A percentile compares a stretch with the other conserved stretches of the same genome.
These are phyloP conservation scores for Aspergillus tanneri DNA, from an alignment of 2,329 filamentous ascomycete species.

Conservation along the genomic window DNA sequence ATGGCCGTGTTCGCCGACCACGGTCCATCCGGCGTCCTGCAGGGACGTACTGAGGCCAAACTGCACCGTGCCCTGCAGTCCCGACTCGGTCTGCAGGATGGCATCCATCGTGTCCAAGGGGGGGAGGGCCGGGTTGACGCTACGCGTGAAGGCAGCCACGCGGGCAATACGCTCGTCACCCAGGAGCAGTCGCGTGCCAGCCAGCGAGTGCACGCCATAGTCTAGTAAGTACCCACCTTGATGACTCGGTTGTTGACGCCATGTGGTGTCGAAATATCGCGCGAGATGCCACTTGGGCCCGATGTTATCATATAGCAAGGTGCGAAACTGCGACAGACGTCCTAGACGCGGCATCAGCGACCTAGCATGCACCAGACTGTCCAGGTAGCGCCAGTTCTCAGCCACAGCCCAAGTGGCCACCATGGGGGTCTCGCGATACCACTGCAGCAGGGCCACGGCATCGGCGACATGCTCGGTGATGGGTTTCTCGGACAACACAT, in stretches of 20 bases:
- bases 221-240: conserved; percentile 77
- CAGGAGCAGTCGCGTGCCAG: conserved; percentile 58
- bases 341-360: conserved; percentile 54
- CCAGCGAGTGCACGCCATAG: conserved; percentile 70
- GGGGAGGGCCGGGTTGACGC: conserved; percentile 57
- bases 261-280: conserved; percentile 44
- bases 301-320: conserved; percentile 7
- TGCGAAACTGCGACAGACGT: conserved; percentile 42
- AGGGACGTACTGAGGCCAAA: conserved; percentile 51
- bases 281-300: background rate
- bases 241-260: conserved; percentile 68
- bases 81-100: conserved; percentile 54
- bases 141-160: conserved; percentile 56
- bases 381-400: conserved; percentile 70
- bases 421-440: conserved; percentile 44
- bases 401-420: conserved; percentile 59
- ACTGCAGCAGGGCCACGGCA: conserved; percentile 51
- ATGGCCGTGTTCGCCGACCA: conserved; percentile 43
- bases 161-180: conserved; percentile 46
- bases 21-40: conserved; percentile 5
- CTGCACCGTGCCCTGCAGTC: conserved; percentile 57
- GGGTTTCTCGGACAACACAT: conserved; percentile 70
- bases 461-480: conserved; percentile 60
- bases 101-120: conserved; percentile 68
- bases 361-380: conserved; percentile 54